Evolutionary conservation across 2,329 filamentous ascomycete species (phyloP), one percentile per base, ranked within the genome.

Genomic region (Cladosporium sp.): DNA sequence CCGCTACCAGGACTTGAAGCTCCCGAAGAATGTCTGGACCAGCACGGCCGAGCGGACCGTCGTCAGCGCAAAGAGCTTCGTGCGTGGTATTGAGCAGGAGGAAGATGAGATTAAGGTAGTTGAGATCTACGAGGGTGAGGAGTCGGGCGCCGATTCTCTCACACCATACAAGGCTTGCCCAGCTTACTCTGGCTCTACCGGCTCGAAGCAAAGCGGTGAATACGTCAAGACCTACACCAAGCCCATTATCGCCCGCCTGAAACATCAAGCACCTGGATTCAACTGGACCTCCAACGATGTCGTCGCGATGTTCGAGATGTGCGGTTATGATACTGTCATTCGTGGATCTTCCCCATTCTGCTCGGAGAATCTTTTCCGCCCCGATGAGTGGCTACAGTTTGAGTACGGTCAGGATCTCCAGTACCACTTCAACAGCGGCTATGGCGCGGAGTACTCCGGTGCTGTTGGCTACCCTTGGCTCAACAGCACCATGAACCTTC

Each of bases 261-360:
- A 84, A 50, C 76, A 79, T 28, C 77, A 82, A 18, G 86, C 80
- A 2, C 84, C 82, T 0, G 78, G 73, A 0, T 89, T 91, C 76
- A 87, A 89, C 77, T 89, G 90, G 76, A 89, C 86, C 0, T 76
- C 81, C 26, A 79, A 82, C 58, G 88, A 91, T 70, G 81, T 91
- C 16, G 85, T 88, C 62, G 88, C 84, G 40, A 87, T 91, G 59
- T 87, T 88, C 0, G 90, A 91, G 70, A 80, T 90, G n/a, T 91
- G 89, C 70, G 89, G 87, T 4, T 91, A 89, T 66, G 89, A 91
- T 71, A 87, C 84, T 3, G 88, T 91, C 71, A 89, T 91, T 68
- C 86, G 81, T 0, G 88, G 88, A 1, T 78, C 77, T 1, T 89
- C 86, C 5, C 85, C 87, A 0, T 90, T 86, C 79, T 91, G 89